These are phyloP conservation scores for Plasmopara viticola DNA, from an alignment of 352 stramenopile genomes.

Conservation along the genomic window DNA sequence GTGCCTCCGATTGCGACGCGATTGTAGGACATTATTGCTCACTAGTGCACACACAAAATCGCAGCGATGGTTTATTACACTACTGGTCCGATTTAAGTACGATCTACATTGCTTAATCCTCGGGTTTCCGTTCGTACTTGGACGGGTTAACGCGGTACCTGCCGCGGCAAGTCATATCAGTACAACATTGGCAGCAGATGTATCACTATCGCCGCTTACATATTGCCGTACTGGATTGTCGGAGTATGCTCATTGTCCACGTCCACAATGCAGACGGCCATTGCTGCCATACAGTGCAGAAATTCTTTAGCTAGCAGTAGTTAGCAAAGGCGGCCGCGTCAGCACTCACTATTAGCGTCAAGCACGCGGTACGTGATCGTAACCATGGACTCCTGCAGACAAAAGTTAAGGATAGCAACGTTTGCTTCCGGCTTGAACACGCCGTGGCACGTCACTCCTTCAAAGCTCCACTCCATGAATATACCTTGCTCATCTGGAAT, in stretches of 20 bases:
- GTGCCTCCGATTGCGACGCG: conserved; percentile 45
- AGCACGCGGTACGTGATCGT: conserved; percentile 80
- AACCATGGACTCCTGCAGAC: conserved; percentile 75
- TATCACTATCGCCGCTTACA: conserved; percentile 30
- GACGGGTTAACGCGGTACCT: conserved; percentile 73
- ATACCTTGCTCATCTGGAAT: conserved; percentile 70
- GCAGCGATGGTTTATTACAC: no score
- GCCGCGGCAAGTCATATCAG: conserved; percentile 2
- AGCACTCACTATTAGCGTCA: conserved; percentile 64
- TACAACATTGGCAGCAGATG: neutral
- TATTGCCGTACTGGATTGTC: conserved; percentile 80
- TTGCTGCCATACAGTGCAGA: conserved; percentile 33
- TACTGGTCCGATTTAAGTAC: conserved; percentile 20
- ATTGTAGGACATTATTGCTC: conserved; percentile 10
- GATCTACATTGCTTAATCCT: conserved; percentile 27
- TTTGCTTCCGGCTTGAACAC: conserved; percentile 76
- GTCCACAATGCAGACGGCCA: conserved; percentile 80
- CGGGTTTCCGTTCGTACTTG: conserved; percentile 59
- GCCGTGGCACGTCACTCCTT: conserved; percentile 75
- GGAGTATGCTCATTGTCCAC: conserved; percentile 78
- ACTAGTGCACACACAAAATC: neutral
- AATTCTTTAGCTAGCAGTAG: neutral
- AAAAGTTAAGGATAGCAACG: conserved; percentile 82
- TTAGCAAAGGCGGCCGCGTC: neutral
- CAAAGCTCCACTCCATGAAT: conserved; percentile 85